Base-by-base conservation (phyloP, 768 basidiomycete species). In the Boletus patriciae region DNA sequence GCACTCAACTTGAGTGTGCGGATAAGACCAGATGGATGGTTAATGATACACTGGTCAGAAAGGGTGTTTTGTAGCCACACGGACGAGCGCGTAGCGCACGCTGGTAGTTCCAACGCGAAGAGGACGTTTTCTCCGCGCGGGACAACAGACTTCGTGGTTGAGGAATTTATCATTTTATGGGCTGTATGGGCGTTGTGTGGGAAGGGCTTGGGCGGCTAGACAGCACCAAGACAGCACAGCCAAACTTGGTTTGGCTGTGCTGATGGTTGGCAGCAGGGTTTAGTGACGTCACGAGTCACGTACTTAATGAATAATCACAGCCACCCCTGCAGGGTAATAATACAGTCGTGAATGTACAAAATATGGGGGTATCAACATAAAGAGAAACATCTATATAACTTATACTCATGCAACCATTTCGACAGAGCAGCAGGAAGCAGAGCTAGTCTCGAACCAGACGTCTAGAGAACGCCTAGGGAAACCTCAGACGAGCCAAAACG, bases 1-100 rank as follows among this genome's bases (percentile, higher is more conserved):
- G 62, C 49, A 52, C 54, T 61, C 62, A 44, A 49, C 34, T 65
- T 13, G 46, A 63, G 48, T 54, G 10, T 55, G 64, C 44, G 71
- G 68, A 73, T 64, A 78, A 67, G 82, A 70, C 67, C 61, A 80
- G 80, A 58, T 10, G 79, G 71, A 77, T 80, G 64, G 68, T 73
- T 59, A 50, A 48, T 54, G 53, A 50, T 54, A 23, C 36, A 31
- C 41, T 38, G 54, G 42, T 6, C 46, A 43, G 46, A 44, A 42
- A 37, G 51, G 55, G 37, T 60, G 53, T 36, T 72, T 70, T 72
- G 73, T 72, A 71, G 46, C 50, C 56, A 55, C 55, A 45, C 13
- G 47, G 56, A 52, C 19, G 36, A 43, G 33, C 54, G 36, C 48
- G 50, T 52, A 55, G 60, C 55, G 52, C 53, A 41, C 56, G 48